A percentile compares a stretch with the other conserved stretches of the same genome.
phyloP scores from a whole-genome alignment of 148 eudicot genomes.

The Linanthus parryae region DNA sequence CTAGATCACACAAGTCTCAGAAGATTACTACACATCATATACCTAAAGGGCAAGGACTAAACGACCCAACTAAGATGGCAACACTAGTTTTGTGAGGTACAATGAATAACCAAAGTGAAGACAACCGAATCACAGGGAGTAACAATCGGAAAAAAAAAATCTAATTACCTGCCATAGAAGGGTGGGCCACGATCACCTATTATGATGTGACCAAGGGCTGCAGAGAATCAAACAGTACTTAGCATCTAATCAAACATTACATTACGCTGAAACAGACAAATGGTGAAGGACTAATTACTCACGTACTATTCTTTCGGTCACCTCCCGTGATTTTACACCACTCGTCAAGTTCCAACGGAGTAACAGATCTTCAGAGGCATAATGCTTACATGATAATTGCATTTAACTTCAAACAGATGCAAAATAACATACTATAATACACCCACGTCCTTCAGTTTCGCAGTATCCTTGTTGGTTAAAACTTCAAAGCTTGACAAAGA shows the following conservation, averaged over 20 bases:
- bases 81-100: background rate
- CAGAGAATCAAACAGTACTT: no score
- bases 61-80: background rate
- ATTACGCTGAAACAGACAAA: no score
- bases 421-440: no score
- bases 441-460: constrained; percentile 79
- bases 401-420: constrained; percentile 74
- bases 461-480: no score
- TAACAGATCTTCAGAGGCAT: constrained; percentile 93
- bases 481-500: no score
- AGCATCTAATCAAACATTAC: no score
- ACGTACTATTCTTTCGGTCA: constrained; percentile 92
- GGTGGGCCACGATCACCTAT: constrained; percentile 98
- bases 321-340: constrained; percentile 96
- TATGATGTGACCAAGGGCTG: constrained; percentile 98
- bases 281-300: constrained; percentile 47
- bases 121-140: background rate
- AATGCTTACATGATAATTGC: constrained; percentile 74
- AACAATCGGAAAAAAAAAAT: no score
- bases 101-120: background rate
- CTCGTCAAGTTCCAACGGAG: constrained; percentile 79
- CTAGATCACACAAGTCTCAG: no score
- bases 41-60: background rate
- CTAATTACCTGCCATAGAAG: constrained; percentile 83
- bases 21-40: background rate